Conservation (phyloP, 345 rosid species). For the Populus nigra region DNA sequence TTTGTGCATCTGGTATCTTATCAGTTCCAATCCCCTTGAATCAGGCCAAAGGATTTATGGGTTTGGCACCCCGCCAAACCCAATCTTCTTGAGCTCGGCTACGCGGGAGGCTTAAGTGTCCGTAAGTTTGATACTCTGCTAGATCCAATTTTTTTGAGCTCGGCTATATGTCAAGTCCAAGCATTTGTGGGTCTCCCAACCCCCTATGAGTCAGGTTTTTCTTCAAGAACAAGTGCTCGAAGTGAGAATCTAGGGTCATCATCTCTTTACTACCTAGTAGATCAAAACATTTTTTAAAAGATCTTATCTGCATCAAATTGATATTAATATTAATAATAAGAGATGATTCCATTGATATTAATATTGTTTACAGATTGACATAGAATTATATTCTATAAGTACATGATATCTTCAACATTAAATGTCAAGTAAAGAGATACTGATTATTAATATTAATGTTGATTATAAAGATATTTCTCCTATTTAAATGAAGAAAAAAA, state of each 20-base stretch:
- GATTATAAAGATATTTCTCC: fast-evolving
- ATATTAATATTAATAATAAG: too few species aligned
- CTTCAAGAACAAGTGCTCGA: fast-evolving
- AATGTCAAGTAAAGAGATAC: fast-evolving
- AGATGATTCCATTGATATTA: too few species aligned
- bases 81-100: fast-evolving
- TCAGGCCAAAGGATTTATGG: fast-evolving
- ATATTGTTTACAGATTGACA: fast-evolving
- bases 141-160: fast-evolving
- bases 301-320: fast-evolving
- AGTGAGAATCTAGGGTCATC: fast-evolving
- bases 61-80: fast-evolving
- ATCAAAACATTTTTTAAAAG: too few species aligned
- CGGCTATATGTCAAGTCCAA: fast-evolving
- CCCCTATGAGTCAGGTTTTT: fast-evolving
- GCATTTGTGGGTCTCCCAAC: fast-evolving
- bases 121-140: fast-evolving
- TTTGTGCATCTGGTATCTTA: fast-evolving
- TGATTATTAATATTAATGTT: too few species aligned
- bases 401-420: too few species aligned
- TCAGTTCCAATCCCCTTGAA: fast-evolving
- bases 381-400: too few species aligned
- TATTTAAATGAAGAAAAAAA: too few species aligned
- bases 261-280: too few species aligned
- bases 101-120: fast-evolving